These are phyloP conservation scores for Penstemon barbatus DNA, from an alignment of 257 asterid genomes.

Conservation along the genomic window DNA sequence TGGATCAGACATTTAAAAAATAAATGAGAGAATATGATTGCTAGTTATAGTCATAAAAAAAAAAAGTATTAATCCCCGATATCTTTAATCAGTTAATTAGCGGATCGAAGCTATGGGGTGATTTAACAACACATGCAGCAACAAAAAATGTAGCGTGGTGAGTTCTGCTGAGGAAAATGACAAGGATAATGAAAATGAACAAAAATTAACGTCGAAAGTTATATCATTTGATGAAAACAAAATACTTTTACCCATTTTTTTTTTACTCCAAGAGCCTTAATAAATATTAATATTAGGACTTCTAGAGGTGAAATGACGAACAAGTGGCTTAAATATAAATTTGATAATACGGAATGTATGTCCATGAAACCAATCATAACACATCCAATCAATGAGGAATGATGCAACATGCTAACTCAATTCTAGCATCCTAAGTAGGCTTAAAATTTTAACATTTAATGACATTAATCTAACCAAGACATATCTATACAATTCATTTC, in stretches of 20 bases:
- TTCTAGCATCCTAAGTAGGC: not conserved
- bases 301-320: not conserved
- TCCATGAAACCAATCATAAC: not conserved
- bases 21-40: conserved; percentile 2
- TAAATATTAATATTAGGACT: not conserved
- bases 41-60: not conserved
- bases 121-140: not conserved
- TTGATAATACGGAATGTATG: not conserved
- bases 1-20: conserved; percentile 19
- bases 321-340: not conserved
- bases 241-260: too few relatives aligned
- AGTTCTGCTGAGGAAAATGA: too few relatives aligned
- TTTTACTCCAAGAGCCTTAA: not conserved
- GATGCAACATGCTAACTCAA: not conserved
- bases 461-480: conserved; percentile 7
- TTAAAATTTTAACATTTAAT: not conserved
- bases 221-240: too few relatives aligned
- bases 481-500: not conserved
- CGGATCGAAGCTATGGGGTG: not conserved
- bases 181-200: too few relatives aligned
- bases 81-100: conserved; percentile 2
- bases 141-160: too few relatives aligned
- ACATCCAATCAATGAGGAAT: not conserved
- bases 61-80: not conserved
- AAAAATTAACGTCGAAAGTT: too few relatives aligned